These are phyloP conservation scores for Lentinus brumalis DNA, from an alignment of 768 basidiomycete species.

Conservation along the genomic window DNA sequence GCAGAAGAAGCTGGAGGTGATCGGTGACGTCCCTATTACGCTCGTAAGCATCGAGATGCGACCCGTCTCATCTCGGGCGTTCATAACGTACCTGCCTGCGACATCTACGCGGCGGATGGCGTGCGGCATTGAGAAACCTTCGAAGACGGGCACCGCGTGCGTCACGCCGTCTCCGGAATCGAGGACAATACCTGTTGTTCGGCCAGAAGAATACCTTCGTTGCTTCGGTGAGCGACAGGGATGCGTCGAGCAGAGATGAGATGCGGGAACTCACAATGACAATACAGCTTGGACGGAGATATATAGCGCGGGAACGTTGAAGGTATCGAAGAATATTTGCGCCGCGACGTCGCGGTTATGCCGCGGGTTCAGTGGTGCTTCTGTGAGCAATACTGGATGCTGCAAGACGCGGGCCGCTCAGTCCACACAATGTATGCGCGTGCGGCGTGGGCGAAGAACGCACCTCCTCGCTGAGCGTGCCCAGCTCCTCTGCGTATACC, in stretches of 20 bases:
- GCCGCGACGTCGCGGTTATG: slow-evolving; percentile 96
- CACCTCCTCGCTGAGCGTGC: slow-evolving; percentile 96
- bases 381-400: slow-evolving; percentile 97
- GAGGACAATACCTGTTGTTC: slow-evolving; percentile 98
- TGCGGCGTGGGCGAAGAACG: slow-evolving; percentile 20
- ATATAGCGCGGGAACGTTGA: slow-evolving; percentile 97
- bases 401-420: slow-evolving; percentile 36
- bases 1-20: slow-evolving; percentile 88
- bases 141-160: slow-evolving; percentile 97
- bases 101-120: slow-evolving; percentile 96
- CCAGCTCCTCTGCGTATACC: slow-evolving; percentile 95
- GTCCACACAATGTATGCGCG: too few species aligned
- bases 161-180: slow-evolving; percentile 99
- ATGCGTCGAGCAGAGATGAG: neutral
- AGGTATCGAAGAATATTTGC: slow-evolving; percentile 99
- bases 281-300: slow-evolving; percentile 97
- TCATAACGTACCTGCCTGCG: slow-evolving; percentile 75
- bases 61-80: too few species aligned
- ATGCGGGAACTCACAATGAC: slow-evolving; percentile 67
- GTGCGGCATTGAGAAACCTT: slow-evolving; percentile 99
- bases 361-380: slow-evolving; percentile 96
- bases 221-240: neutral
- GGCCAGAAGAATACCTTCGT: slow-evolving; percentile 91
- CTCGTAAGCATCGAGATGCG: slow-evolving; percentile 1
- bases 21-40: slow-evolving; percentile 88